A percentile compares a stretch with the other conserved stretches of the same genome.
phyloP scores from a whole-genome alignment of 495 filamentous ascomycete genomes.

The Evernia prunastri region DNA sequence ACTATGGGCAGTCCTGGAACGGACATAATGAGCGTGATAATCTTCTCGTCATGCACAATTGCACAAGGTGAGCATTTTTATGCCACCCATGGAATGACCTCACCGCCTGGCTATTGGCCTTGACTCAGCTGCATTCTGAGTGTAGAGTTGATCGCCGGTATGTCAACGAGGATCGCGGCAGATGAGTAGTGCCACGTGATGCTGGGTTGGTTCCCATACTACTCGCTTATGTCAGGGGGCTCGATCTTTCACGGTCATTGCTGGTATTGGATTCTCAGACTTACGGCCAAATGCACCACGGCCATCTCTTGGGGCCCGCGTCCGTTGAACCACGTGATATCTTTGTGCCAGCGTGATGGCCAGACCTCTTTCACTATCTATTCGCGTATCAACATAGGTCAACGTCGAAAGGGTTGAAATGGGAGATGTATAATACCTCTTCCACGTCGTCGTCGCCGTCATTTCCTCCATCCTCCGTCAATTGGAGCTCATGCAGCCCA shows the following conservation, averaged over 20 bases:
- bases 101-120: too few species aligned
- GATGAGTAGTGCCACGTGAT: slow-evolving; percentile 8
- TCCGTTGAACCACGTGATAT: slow-evolving; percentile 9
- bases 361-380: slow-evolving; percentile 6
- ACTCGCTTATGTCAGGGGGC: too few species aligned
- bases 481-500: slow-evolving; percentile 4
- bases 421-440: too few species aligned
- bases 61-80: too few species aligned
- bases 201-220: slow-evolving; percentile 7
- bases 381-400: neutral
- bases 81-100: too few species aligned
- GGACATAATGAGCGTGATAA: too few species aligned
- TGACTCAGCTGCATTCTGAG: too few species aligned
- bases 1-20: neutral
- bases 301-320: slow-evolving; percentile 3
- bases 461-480: neutral
- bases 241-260: too few species aligned
- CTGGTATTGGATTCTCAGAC: too few species aligned
- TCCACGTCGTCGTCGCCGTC: neutral
- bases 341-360: slow-evolving; percentile 9
- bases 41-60: too few species aligned
- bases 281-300: neutral
- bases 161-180: slow-evolving; percentile 6
- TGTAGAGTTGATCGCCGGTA: neutral
- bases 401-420: too few species aligned